These are phyloP conservation scores for Hymenoscyphus fraxineus DNA, from an alignment of 2,329 filamentous ascomycete genomes.

Conservation along the genomic window DNA sequence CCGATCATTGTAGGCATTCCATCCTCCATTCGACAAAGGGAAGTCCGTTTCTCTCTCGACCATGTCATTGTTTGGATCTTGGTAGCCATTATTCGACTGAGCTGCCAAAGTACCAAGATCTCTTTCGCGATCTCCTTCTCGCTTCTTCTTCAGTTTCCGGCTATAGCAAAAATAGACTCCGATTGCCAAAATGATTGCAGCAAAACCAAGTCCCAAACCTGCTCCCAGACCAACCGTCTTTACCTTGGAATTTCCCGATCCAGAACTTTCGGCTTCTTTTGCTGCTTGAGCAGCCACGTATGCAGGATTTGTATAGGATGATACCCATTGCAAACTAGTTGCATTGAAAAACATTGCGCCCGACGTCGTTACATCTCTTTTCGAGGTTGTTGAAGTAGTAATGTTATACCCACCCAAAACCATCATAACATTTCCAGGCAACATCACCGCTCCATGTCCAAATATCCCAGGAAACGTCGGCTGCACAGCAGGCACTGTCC, in stretches of 20 bases:
- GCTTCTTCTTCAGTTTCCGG: conserved; percentile 41
- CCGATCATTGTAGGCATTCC: conserved; percentile 21
- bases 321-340: conserved; percentile 55
- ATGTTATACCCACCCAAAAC: conserved; percentile 60
- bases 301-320: conserved; percentile 50
- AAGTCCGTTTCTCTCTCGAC: conserved; percentile 22
- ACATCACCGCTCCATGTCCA: conserved; percentile 59
- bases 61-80: conserved; percentile 21
- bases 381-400: conserved; percentile 27
- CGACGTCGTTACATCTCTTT: conserved; percentile 38
- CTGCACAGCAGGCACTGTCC: conserved; percentile 55
- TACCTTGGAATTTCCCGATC: conserved; percentile 27
- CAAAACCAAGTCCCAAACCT: conserved; percentile 61
- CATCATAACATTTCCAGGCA: conserved; percentile 67
- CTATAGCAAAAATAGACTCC: conserved; percentile 48
- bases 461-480: conserved; percentile 49
- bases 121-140: conserved; percentile 46
- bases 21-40: conserved; percentile 27
- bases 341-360: conserved; percentile 54
- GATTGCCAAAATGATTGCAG: conserved; percentile 45
- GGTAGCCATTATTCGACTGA: conserved; percentile 23
- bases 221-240: conserved; percentile 58
- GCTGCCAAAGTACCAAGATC: conserved; percentile 50
- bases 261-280: conserved; percentile 25
- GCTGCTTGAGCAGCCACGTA: conserved; percentile 23